A percentile compares a stretch with the other conserved stretches of the same genome.
Conservation (phyloP, 768 basidiomycete genomes). For the Phallus indusiatus region DNA sequence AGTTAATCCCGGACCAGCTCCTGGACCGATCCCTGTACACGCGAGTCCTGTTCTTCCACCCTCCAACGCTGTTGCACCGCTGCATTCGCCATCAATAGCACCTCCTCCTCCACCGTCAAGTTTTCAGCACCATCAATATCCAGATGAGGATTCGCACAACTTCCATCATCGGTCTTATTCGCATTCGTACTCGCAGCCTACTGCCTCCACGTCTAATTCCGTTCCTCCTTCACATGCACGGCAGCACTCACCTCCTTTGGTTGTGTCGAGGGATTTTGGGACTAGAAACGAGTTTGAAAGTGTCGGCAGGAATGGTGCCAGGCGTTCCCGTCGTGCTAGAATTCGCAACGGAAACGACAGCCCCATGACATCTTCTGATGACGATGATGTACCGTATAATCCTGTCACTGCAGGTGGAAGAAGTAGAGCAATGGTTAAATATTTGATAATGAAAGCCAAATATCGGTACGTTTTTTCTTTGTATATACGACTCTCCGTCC, state of each 20-base stretch:
- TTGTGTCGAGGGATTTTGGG: background rate
- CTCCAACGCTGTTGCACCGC: background rate
- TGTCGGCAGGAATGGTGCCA: background rate
- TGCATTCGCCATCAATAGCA: background rate
- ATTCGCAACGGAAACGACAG: background rate
- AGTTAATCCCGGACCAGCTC: conserved; percentile 1
- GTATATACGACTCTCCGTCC: background rate
- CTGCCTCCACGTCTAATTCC: background rate
- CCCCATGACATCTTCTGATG: background rate
- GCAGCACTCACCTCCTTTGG: background rate
- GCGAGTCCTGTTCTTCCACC: background rate
- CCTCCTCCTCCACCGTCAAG: background rate
- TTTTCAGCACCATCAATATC: background rate
- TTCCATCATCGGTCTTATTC: background rate
- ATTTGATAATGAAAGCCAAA: conserved; percentile 71
- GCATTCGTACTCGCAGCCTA: background rate
- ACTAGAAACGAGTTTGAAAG: background rate
- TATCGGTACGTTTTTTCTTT: conserved; percentile 41
- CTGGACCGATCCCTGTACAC: background rate
- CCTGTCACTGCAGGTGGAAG: conserved; percentile 87
- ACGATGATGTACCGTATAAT: conserved; percentile 47
- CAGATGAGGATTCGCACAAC: background rate
- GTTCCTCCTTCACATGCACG: background rate
- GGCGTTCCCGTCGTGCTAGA: background rate
- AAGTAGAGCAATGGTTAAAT: conserved; percentile 53